Conservation (phyloP, 1,284 basidiomycete species). For the Macrocystidia cucumis region DNA sequence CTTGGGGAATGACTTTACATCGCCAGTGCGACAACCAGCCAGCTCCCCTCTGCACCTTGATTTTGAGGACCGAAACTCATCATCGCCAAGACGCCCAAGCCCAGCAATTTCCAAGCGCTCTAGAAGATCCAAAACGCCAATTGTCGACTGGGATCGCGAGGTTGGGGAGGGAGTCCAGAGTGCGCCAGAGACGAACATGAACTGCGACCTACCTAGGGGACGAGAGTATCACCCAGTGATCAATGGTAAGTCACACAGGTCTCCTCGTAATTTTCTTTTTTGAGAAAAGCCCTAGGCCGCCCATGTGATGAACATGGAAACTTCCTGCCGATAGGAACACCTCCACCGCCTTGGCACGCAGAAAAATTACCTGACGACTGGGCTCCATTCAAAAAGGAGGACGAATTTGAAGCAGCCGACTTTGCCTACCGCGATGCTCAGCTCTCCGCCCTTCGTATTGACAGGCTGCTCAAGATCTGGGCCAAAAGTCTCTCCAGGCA, state of each 20-base stretch:
- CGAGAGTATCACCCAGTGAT: background rate
- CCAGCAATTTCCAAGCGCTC: no score
- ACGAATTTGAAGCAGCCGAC: slow-evolving; percentile 1
- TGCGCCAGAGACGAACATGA: no score
- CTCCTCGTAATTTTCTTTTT: background rate
- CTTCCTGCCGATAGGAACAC: slow-evolving; percentile 1
- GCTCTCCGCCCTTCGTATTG: slow-evolving; percentile 1
- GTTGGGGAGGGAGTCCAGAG: no score
- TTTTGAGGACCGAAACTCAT: no score
- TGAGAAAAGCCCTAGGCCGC: background rate
- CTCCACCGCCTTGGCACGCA: slow-evolving; percentile 1
- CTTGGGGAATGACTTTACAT: no score
- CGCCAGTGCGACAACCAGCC: no score
- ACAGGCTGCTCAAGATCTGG: background rate
- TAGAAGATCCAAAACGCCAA: no score
- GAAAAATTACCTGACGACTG: slow-evolving; percentile 1
- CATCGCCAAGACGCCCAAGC: no score
- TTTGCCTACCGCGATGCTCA: slow-evolving; percentile 1
- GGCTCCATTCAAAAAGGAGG: slow-evolving; percentile 1
- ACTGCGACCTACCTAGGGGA: no score
- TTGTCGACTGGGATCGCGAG: no score
- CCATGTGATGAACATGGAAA: slow-evolving; percentile 4
- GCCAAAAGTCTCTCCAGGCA: background rate
- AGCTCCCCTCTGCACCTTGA: no score
- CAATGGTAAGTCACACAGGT: background rate